A percentile compares a stretch with the other conserved stretches of the same genome.
Conservation (phyloP, 148 eudicot genomes). For the Vaccinium corymbosum region DNA sequence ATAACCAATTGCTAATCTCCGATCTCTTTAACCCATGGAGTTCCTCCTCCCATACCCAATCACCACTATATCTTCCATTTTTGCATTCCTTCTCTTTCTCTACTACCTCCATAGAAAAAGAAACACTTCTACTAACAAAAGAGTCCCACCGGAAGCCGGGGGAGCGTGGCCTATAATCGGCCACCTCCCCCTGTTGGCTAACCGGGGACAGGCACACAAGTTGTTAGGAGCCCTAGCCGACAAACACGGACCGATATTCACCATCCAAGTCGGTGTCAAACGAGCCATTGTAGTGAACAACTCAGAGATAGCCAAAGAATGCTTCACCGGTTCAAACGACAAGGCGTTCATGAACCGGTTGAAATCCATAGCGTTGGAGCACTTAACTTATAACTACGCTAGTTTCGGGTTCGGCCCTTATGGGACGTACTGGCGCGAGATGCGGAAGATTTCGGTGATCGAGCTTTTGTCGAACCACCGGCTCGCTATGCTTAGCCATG, state of each 20-base stretch:
- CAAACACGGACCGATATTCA: conserved; percentile 6
- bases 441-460: not conserved
- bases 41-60: not conserved
- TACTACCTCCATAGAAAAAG: not conserved
- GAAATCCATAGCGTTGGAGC: not conserved
- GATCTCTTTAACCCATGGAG: not conserved
- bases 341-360: not conserved
- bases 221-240: conserved; percentile 7
- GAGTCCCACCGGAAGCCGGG: conserved; percentile 1
- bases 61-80: not conserved
- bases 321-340: conserved; percentile 4
- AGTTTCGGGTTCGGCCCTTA: not conserved
- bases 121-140: not conserved
- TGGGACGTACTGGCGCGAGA: not conserved
- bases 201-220: not conserved
- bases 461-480: not conserved
- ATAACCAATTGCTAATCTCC: too few relatives aligned
- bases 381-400: not conserved
- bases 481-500: not conserved
- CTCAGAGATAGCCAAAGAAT: not conserved
- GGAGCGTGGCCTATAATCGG: conserved; percentile 16
- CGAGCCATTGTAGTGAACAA: conserved; percentile 2
- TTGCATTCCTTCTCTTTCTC: not conserved
- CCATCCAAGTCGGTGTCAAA: not conserved
- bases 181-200: not conserved